These are phyloP conservation scores for Saksenaea oblongispora DNA, from an alignment of 371 early-diverging fungal genomes.

Conservation along the genomic window DNA sequence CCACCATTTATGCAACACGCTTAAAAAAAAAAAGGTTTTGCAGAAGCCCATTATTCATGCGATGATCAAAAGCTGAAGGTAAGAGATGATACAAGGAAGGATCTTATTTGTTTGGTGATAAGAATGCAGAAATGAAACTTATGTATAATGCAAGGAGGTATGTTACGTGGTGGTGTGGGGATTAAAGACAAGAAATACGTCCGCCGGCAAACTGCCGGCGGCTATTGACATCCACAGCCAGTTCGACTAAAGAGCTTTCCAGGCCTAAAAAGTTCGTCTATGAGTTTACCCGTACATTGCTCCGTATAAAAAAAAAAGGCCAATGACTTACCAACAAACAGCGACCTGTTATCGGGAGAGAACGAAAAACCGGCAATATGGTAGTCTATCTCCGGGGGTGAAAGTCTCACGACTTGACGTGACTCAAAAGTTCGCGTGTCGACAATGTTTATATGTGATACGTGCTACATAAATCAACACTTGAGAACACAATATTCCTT, in stretches of 20 bases:
- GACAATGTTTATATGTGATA: conserved; percentile 75
- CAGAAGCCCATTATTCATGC: no score
- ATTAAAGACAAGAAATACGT: neutral
- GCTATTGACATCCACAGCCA: conserved; percentile 16
- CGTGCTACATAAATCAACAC: conserved; percentile 51
- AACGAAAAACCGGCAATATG: conserved; percentile 36
- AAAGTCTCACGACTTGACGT: conserved; percentile 59
- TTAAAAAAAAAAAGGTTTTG: no score
- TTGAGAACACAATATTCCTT: neutral
- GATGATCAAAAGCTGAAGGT: neutral
- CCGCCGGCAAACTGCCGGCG: conserved; percentile 26
- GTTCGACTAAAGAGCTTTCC: conserved; percentile 24
- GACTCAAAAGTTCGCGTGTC: conserved; percentile 80
- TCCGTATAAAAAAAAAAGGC: neutral
- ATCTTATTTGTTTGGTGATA: neutral
- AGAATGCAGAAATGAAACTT: neutral
- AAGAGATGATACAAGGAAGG: neutral
- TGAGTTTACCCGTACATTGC: neutral
- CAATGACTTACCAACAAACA: conserved; percentile 22
- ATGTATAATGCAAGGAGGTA: neutral
- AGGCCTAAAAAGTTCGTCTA: conserved; percentile 6
- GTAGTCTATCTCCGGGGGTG: conserved; percentile 33
- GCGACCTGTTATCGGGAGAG: conserved; percentile 20
- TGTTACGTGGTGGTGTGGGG: neutral
- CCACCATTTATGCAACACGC: no score